Evolutionary conservation across 306 rosid species (phyloP).

Genomic region (Rosa lucieae): DNA sequence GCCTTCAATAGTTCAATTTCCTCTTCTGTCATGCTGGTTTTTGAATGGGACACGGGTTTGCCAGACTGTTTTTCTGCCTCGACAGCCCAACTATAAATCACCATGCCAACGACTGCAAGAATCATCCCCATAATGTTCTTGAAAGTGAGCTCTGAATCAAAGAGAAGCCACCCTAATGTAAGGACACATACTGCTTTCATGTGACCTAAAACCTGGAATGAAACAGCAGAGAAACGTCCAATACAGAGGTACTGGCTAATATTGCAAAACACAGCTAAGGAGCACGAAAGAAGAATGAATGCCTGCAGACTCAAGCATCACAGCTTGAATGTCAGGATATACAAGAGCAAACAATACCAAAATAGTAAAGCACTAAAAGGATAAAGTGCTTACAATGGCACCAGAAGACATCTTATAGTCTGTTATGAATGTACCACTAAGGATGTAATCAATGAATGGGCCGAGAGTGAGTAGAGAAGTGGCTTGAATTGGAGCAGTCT

Average conservation of each 20-base stretch:
- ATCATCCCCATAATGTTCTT: conserved; percentile 87
- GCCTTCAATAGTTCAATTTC: conserved; percentile 73
- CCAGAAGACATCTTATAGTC: no score
- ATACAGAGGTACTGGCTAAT: conserved; percentile 94
- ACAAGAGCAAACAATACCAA: no score
- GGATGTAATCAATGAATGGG: no score
- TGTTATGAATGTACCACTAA: no score
- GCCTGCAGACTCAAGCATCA: no score
- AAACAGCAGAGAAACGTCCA: conserved; percentile 86
- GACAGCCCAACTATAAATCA: conserved; percentile 91
- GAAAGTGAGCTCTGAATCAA: conserved; percentile 76
- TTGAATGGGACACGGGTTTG: conserved; percentile 42
- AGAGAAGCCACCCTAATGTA: conserved; percentile 86
- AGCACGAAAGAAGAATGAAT: conserved; percentile 80
- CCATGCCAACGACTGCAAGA: conserved; percentile 76
- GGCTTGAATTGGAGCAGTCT: no score
- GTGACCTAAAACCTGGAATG: conserved; percentile 96
- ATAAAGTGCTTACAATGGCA: no score
- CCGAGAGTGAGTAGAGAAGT: no score
- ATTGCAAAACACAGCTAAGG: conserved; percentile 81
- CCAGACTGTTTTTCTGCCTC: conserved; percentile 59
- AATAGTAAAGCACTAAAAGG: no score
- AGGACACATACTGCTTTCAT: conserved; percentile 91
- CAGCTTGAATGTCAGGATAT: no score
- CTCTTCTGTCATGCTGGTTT: conserved; percentile 82